Percentiles rank a stretch among this genome's conserved stretches.
These are phyloP conservation scores for Vachellia pachyceras DNA, from an alignment of 306 rosid genomes.

Conservation along the genomic window DNA sequence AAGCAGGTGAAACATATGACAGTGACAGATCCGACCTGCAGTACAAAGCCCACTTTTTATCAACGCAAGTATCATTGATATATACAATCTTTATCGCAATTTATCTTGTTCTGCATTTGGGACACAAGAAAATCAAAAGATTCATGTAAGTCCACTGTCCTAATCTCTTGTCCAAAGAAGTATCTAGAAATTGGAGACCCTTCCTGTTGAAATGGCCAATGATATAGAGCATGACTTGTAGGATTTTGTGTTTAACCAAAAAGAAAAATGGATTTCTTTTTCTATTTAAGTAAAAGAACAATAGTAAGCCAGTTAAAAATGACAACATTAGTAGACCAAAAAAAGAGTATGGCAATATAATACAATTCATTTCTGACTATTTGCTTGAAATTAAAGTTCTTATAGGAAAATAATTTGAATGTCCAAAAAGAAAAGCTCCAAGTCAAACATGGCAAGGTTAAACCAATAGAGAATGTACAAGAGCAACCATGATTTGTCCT, in stretches of 20 bases:
- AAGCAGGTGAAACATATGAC: constrained; percentile 97
- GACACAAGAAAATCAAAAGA: background rate
- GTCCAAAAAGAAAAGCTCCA: no score
- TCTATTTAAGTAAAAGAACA: constrained; percentile 1
- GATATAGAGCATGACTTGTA: constrained; percentile 2
- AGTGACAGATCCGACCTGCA: constrained; percentile 97
- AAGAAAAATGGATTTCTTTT: constrained; percentile 2
- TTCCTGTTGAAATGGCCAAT: background rate
- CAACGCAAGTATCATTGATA: constrained; percentile 18
- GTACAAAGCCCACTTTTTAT: constrained; percentile 23
- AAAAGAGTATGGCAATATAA: no score
- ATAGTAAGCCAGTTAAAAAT: background rate
- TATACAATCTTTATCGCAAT: background rate
- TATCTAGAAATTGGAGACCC: background rate
- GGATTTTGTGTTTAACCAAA: constrained; percentile 14
- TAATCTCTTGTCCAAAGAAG: background rate
- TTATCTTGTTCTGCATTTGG: background rate
- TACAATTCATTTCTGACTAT: no score
- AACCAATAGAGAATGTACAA: no score
- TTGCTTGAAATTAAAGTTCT: no score
- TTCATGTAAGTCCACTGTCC: constrained; percentile 10
- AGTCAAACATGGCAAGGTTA: no score
- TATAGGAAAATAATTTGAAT: no score
- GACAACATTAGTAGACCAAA: no score
- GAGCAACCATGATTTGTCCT: no score